A percentile compares a stretch with the other conserved stretches of the same genome.
These are phyloP conservation scores for Paratinospora sagittata DNA, from an alignment of 164 flowering plant genomes.

Conservation along the genomic window DNA sequence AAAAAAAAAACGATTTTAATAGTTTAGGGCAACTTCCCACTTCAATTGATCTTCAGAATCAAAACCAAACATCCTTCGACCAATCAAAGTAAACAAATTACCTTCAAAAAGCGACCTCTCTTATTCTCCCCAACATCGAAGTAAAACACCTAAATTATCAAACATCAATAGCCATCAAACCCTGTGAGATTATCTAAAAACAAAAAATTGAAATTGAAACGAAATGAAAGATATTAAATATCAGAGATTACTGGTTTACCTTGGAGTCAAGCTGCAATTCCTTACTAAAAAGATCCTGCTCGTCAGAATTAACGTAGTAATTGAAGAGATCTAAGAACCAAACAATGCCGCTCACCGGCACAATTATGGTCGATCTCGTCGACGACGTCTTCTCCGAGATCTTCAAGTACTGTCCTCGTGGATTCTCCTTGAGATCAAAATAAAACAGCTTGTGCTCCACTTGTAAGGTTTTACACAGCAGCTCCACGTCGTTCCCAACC, in stretches of 20 bases:
- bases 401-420: conserved; percentile 88
- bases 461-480: conserved; percentile 83
- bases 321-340: conserved; percentile 98
- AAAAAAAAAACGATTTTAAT: not conserved
- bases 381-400: conserved; percentile 97
- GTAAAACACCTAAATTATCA: conserved; percentile 64
- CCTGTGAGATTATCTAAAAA: no score
- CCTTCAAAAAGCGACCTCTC: conserved; percentile 96
- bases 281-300: conserved; percentile 76
- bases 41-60: no score
- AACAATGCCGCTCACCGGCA: conserved; percentile 75
- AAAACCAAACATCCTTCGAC: not conserved
- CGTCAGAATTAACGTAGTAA: conserved; percentile 77
- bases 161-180: not conserved
- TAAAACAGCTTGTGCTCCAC: conserved; percentile 99
- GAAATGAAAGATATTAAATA: not conserved
- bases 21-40: not conserved
- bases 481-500: conserved; percentile 79
- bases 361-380: conserved; percentile 90
- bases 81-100: conserved; percentile 11
- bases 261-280: conserved; percentile 95
- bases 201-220: not conserved
- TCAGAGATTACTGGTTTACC: conserved; percentile 19
- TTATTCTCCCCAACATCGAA: conserved; percentile 95
- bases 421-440: conserved; percentile 97